phyloP scores from a whole-genome alignment of 495 filamentous ascomycete genomes.

The Annulohypoxylon maeteangense region DNA sequence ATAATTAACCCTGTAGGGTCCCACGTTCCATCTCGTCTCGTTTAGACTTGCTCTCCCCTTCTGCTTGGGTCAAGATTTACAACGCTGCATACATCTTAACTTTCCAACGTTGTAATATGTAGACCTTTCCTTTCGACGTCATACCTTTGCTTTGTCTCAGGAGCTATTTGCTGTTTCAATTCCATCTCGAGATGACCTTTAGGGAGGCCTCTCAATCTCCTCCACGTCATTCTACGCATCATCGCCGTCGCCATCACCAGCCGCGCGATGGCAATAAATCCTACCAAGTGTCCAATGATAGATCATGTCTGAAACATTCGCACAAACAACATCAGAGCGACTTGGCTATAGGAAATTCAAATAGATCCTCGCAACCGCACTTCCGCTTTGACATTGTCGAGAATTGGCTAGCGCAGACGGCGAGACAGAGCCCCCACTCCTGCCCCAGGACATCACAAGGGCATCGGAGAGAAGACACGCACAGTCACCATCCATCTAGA shows the following conservation, averaged over 20 bases:
- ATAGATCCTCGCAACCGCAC: slow-evolving; percentile 27
- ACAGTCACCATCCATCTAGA: slow-evolving; percentile 4
- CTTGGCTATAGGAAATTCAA: slow-evolving; percentile 21
- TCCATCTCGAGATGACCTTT: slow-evolving; percentile 37
- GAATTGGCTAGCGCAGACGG: slow-evolving; percentile 51
- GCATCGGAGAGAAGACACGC: slow-evolving; percentile 19
- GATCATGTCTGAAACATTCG: slow-evolving; percentile 30
- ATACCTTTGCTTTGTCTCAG: slow-evolving; percentile 42
- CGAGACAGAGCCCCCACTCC: slow-evolving; percentile 34
- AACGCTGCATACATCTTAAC: slow-evolving; percentile 13
- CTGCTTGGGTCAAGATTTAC: slow-evolving; percentile 14
- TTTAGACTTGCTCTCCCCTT: slow-evolving; percentile 26
- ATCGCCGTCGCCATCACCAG: slow-evolving; percentile 29
- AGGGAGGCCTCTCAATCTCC: slow-evolving; percentile 35
- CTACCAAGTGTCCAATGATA: slow-evolving; percentile 27
- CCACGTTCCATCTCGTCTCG: slow-evolving; percentile 29
- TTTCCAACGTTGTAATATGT: slow-evolving; percentile 6
- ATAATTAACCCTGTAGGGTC: slow-evolving; percentile 25
- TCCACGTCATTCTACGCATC: slow-evolving; percentile 41
- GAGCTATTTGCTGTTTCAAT: slow-evolving; percentile 39
- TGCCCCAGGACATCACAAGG: slow-evolving; percentile 24
- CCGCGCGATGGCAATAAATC: slow-evolving; percentile 13
- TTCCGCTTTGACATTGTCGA: slow-evolving; percentile 44
- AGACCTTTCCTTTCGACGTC: slow-evolving; percentile 2
- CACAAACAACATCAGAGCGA: slow-evolving; percentile 11